Evolutionary conservation across 2,329 filamentous ascomycete genomes (phyloP).

Genomic region (Aspergillus neoniger): DNA sequence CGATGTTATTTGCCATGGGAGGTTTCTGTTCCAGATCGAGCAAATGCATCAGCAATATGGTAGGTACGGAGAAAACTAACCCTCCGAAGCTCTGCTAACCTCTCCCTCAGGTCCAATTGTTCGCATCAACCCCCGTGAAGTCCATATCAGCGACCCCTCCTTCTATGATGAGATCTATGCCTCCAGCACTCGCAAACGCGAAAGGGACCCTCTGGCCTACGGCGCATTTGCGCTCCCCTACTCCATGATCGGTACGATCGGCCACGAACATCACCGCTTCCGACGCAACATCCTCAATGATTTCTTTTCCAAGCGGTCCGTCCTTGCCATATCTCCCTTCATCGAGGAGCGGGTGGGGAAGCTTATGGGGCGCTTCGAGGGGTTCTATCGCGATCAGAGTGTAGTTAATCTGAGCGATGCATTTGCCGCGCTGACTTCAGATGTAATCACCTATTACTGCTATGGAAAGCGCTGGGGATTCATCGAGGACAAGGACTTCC

Average conservation of each 20-base stretch:
- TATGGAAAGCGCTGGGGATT: slow-evolving; percentile 2
- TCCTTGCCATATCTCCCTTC: background rate
- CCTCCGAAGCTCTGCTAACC: background rate
- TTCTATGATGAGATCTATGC: slow-evolving; percentile 16
- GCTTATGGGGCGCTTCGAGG: slow-evolving; percentile 3
- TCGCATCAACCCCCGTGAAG: slow-evolving; percentile 11
- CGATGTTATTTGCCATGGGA: background rate
- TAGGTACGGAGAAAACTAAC: background rate
- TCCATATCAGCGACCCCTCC: slow-evolving; percentile 8
- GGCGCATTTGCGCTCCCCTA: background rate
- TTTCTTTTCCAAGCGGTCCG: slow-evolving; percentile 15
- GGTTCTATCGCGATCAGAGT: background rate
- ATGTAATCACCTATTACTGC: slow-evolving; percentile 7
- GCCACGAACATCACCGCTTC: slow-evolving; percentile 13
- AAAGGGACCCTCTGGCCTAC: slow-evolving; percentile 8
- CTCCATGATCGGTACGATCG: slow-evolving; percentile 2
- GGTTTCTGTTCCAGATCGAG: background rate
- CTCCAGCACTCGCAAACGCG: background rate
- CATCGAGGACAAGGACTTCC: slow-evolving; percentile 3
- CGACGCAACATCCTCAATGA: slow-evolving; percentile 11
- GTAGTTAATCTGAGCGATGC: slow-evolving; percentile 2
- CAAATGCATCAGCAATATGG: slow-evolving; percentile 13
- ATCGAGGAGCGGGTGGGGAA: slow-evolving; percentile 3
- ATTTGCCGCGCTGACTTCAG: slow-evolving; percentile 1
- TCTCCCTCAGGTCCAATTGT: slow-evolving; percentile 11